These are phyloP conservation scores for Yueomyces sinensis DNA, from an alignment of 805 yeast species.

Conservation along the genomic window DNA sequence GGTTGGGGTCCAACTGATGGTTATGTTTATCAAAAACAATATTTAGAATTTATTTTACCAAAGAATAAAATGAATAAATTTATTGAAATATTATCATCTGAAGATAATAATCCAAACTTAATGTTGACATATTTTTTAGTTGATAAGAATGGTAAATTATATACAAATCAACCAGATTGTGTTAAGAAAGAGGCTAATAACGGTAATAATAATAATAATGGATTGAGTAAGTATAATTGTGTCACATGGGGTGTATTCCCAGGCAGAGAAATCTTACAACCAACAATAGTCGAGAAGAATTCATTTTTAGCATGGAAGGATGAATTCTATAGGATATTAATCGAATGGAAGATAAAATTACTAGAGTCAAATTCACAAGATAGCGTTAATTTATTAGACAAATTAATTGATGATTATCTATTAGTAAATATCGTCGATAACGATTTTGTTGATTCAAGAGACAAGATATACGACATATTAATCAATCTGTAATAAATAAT, in stretches of 20 bases:
- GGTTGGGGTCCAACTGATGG: constrained; percentile 98
- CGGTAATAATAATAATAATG: background rate
- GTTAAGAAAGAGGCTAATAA: background rate
- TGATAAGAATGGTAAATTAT: constrained; percentile 38
- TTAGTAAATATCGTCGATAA: constrained; percentile 86
- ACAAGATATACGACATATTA: constrained; percentile 44
- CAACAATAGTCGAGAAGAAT: constrained; percentile 85
- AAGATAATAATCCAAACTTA: constrained; percentile 15
- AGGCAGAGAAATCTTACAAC: constrained; percentile 86
- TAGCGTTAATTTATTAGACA: constrained; percentile 13
- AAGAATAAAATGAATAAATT: constrained; percentile 22
- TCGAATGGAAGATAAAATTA: constrained; percentile 62
- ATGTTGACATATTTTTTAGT: constrained; percentile 71
- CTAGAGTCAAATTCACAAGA: constrained; percentile 18
- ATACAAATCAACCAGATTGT: constrained; percentile 58
- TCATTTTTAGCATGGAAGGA: constrained; percentile 97
- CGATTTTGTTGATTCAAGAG: constrained; percentile 45
- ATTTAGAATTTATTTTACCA: constrained; percentile 74
- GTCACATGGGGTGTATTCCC: constrained; percentile 99
- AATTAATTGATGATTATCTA: constrained; percentile 40
- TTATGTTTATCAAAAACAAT: constrained; percentile 88
- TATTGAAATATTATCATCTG: constrained; percentile 24
- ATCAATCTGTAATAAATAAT: background rate
- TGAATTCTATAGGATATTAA: constrained; percentile 73
- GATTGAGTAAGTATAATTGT: constrained; percentile 57